Conservation (phyloP, 305 asterid species). For the Plantago rigida region DNA sequence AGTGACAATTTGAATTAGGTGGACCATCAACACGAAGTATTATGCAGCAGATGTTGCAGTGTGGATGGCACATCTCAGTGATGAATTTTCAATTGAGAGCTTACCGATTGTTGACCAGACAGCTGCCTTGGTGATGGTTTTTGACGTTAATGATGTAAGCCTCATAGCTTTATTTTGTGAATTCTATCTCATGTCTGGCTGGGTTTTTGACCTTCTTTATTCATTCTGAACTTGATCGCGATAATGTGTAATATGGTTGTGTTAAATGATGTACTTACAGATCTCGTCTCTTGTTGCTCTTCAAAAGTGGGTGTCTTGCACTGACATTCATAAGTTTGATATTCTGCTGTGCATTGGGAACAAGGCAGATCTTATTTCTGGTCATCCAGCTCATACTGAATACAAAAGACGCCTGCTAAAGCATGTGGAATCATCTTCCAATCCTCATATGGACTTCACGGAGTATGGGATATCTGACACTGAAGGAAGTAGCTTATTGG, state of each 20-base stretch:
- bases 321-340: constrained; percentile 63
- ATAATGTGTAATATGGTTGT: constrained; percentile 6
- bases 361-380: constrained; percentile 84
- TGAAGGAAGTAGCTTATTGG: constrained; percentile 80
- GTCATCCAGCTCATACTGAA: constrained; percentile 75
- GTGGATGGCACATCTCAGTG: constrained; percentile 65
- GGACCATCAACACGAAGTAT: constrained; percentile 88
- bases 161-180: constrained; percentile 12
- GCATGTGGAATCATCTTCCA: constrained; percentile 36
- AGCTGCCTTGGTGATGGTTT: constrained; percentile 83
- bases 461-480: constrained; percentile 74
- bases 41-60: constrained; percentile 74
- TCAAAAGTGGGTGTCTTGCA: constrained; percentile 62
- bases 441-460: constrained; percentile 30
- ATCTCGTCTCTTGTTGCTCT: constrained; percentile 56
- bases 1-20: constrained; percentile 37
- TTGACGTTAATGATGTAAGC: constrained; percentile 64
- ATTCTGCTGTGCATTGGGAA: constrained; percentile 77
- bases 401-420: constrained; percentile 57
- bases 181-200: constrained; percentile 2
- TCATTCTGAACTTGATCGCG: background rate
- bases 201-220: background rate
- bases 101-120: constrained; percentile 37
- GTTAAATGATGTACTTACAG: constrained; percentile 33
- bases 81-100: constrained; percentile 38